These are phyloP conservation scores for Malus asiatica DNA, from an alignment of 306 rosid species.

Conservation along the genomic window DNA sequence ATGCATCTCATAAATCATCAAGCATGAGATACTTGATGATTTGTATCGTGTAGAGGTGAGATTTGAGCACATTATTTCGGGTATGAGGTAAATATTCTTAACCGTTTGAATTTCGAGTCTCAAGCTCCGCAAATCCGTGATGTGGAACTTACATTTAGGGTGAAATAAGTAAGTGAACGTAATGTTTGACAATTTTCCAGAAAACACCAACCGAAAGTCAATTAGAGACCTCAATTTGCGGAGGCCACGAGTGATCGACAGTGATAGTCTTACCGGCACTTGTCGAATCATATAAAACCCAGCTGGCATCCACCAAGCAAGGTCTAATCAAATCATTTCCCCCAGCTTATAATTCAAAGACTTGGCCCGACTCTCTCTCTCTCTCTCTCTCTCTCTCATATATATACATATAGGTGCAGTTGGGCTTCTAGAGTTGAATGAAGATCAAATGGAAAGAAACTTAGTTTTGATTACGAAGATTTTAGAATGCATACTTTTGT, in stretches of 20 bases:
- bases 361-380: constrained; percentile 3
- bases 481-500: neutral
- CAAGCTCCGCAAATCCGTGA: neutral
- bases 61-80: too few species aligned
- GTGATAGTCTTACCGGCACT: constrained; percentile 7
- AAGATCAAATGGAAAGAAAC: neutral
- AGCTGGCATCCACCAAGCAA: constrained; percentile 20
- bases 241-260: constrained; percentile 1
- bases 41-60: neutral
- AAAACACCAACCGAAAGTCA: constrained; percentile 4
- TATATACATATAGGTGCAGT: too few species aligned
- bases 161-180: neutral
- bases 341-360: neutral
- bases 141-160: neutral
- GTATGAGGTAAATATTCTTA: neutral
- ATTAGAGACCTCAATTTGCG: neutral
- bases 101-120: neutral
- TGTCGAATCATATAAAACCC: neutral
- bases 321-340: constrained; percentile 15
- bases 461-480: neutral
- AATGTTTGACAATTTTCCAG: neutral
- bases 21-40: neutral
- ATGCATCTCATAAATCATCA: too few species aligned
- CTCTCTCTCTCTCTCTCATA: neutral
- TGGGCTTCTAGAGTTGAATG: constrained; percentile 1